These are phyloP conservation scores for Elongisporangium undulatum DNA, from an alignment of 352 stramenopile species.

Conservation along the genomic window DNA sequence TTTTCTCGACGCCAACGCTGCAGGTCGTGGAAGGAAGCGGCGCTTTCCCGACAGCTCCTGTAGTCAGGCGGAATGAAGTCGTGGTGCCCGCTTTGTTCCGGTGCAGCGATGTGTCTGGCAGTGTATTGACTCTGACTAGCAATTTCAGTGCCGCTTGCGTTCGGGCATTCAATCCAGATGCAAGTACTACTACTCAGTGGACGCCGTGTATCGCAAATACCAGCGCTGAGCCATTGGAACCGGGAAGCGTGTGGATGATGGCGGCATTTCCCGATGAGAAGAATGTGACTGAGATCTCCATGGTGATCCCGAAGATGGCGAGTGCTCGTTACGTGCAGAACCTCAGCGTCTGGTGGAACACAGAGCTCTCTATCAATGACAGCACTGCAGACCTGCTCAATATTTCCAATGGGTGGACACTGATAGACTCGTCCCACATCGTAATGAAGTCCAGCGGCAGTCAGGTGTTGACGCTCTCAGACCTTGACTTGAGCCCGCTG, in stretches of 20 bases:
- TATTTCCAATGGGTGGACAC: constrained; percentile 29
- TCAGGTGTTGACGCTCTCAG: constrained; percentile 24
- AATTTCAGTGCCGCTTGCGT: constrained; percentile 4
- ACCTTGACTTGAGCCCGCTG: constrained; percentile 19
- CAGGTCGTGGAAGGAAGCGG: constrained; percentile 47
- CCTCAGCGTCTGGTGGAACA: constrained; percentile 45
- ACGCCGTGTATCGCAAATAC: constrained; percentile 37
- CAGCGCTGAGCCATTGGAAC: constrained; percentile 18
- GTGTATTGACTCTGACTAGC: constrained; percentile 12
- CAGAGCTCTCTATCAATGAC: constrained; percentile 11
- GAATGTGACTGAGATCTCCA: constrained; percentile 33
- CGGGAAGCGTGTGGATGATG: constrained; percentile 54
- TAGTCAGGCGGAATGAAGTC: constrained; percentile 17
- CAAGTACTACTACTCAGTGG: constrained; percentile 11
- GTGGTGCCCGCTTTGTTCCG: constrained; percentile 21
- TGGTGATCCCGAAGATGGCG: constrained; percentile 37
- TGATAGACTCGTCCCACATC: constrained; percentile 27
- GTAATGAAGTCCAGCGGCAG: constrained; percentile 38
- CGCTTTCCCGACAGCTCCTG: constrained; percentile 32
- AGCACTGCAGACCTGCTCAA: constrained; percentile 13
- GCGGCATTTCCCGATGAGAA: constrained; percentile 27
- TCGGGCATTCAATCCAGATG: constrained; percentile 9
- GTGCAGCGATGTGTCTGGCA: constrained; percentile 22
- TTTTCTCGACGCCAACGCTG: constrained; percentile 40
- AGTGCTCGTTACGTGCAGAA: constrained; percentile 38